Evolutionary conservation across 768 basidiomycete genomes (phyloP).

Genomic region (Chlorophyllum brunneum): DNA sequence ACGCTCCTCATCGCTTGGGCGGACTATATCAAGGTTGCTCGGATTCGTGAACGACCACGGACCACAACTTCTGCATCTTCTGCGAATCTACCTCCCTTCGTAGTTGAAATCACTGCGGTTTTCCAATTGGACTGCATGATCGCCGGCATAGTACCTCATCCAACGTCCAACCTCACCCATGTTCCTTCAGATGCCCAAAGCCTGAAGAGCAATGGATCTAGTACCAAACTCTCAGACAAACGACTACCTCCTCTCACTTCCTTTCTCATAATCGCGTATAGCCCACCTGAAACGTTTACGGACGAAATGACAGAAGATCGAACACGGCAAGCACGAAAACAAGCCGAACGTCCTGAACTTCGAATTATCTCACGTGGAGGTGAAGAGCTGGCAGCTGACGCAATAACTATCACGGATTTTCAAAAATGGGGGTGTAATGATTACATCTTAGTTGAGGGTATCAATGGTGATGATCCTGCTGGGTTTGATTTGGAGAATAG

Average conservation of each 20-base stretch:
- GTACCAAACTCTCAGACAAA: slow-evolving; percentile 9
- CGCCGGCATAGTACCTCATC: slow-evolving; percentile 83
- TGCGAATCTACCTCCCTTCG: slow-evolving; percentile 51
- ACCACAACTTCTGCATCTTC: slow-evolving; percentile 37
- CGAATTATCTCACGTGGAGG: slow-evolving; percentile 86
- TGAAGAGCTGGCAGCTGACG: slow-evolving; percentile 85
- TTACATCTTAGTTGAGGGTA: slow-evolving; percentile 67
- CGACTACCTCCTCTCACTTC: slow-evolving; percentile 42
- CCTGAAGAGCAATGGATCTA: slow-evolving; percentile 3
- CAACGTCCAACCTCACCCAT: slow-evolving; percentile 31
- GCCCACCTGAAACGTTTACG: slow-evolving; percentile 69
- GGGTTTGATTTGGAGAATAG: slow-evolving; percentile 32
- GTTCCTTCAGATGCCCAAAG: slow-evolving; percentile 16
- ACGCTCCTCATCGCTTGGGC: slow-evolving; percentile 94
- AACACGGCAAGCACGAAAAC: slow-evolving; percentile 72
- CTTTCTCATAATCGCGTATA: slow-evolving; percentile 87
- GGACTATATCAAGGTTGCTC: slow-evolving; percentile 86
- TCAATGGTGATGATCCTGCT: slow-evolving; percentile 25
- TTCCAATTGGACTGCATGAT: slow-evolving; percentile 97
- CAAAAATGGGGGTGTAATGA: slow-evolving; percentile 91
- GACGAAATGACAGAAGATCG: slow-evolving; percentile 74
- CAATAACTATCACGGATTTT: slow-evolving; percentile 72
- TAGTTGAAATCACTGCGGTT: slow-evolving; percentile 86
- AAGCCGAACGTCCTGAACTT: slow-evolving; percentile 90
- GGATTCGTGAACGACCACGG: slow-evolving; percentile 62